Evolutionary conservation across 2,329 filamentous ascomycete genomes (phyloP), one percentile per base, ranked within the genome.

Genomic region (Xylaria sp.): DNA sequence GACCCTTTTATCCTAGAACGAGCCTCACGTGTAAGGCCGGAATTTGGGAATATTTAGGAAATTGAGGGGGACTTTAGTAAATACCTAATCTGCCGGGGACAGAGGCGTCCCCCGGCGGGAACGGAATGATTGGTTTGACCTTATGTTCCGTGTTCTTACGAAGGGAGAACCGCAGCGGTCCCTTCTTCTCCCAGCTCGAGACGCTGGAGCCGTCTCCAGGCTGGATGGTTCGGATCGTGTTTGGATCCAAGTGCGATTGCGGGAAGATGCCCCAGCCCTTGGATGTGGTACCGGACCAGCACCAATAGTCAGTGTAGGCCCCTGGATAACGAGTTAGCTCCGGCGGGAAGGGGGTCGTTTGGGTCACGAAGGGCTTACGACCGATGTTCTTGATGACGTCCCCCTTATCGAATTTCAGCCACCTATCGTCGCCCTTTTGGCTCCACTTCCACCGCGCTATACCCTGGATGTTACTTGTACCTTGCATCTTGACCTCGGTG

Each of bases 401-500:
- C 18, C 83, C 84, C 66, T 86, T 87, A 24, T 87, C 85, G 64
- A 90, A 83, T 59, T 73, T 77, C n/a, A 85, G 71, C 82, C 82
- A 85, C 21, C 70, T 72, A 8, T 76, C 73, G 45, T 74, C 74
- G 19, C 73, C 69, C 58, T 76, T 78, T 34, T 76, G 74, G 44
- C 73, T 71, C 69, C 81, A 84, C 66, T 76, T 82, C 81, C 81
- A 85, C 52, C 74, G 73, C 11, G 80, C 72, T 39, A 76, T 74
- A 8, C 78, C 82, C 44, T 74, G 74, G 39, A 82, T 71, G 9
- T 74, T 74, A 50, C 76, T 81, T 29, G 73, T 72, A 9, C 73
- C 75, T 4, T 74, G 73, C 68, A 77, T 75, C 24, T 71, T 75
- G 16, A 83, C 71, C 57, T 83, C 76, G 19, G 66, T 68, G 17